Conservation (phyloP, 2,329 filamentous ascomycete species). For the Cladosporium sp. region DNA sequence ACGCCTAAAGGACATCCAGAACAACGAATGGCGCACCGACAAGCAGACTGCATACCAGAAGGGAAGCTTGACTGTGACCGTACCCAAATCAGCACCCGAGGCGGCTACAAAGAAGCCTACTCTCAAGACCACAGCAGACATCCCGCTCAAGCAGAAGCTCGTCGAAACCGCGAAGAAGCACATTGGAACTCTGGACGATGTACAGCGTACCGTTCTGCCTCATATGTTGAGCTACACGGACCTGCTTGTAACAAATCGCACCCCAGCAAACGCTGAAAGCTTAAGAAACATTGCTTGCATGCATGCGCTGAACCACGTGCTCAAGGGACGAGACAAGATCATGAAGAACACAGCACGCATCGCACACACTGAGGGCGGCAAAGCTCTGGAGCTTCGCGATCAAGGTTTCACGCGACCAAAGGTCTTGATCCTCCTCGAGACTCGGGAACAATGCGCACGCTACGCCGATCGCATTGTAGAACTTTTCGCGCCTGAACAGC, state of each 20-base stretch:
- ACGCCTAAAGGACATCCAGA: conserved; percentile 50
- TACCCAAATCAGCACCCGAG: conserved; percentile 24
- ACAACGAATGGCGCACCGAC: conserved; percentile 51
- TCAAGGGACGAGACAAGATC: conserved; percentile 89
- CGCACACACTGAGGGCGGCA: conserved; percentile 62
- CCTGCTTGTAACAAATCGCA: conserved; percentile 73
- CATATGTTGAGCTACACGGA: conserved; percentile 83
- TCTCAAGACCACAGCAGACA: conserved; percentile 32
- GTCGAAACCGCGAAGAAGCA: conserved; percentile 56
- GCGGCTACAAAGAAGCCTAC: conserved; percentile 22
- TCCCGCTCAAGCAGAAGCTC: conserved; percentile 73
- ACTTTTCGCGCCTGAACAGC: conserved; percentile 80
- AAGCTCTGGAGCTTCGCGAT: conserved; percentile 75
- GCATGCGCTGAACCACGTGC: conserved; percentile 87
- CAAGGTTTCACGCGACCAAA: conserved; percentile 96
- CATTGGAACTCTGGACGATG: conserved; percentile 59
- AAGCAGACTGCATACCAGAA: conserved; percentile 25
- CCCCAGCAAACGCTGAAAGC: conserved; percentile 65
- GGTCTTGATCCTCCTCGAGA: conserved; percentile 86
- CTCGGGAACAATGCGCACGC: conserved; percentile 79
- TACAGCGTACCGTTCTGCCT: conserved; percentile 68
- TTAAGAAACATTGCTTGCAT: conserved; percentile 74
- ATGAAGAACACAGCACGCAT: conserved; percentile 89
- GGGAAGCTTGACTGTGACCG: conserved; percentile 27
- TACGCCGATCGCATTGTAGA: conserved; percentile 76